These are phyloP conservation scores for Hemisphaericaspora nanyangensis DNA, from an alignment of 805 yeast genomes.

Conservation along the genomic window DNA sequence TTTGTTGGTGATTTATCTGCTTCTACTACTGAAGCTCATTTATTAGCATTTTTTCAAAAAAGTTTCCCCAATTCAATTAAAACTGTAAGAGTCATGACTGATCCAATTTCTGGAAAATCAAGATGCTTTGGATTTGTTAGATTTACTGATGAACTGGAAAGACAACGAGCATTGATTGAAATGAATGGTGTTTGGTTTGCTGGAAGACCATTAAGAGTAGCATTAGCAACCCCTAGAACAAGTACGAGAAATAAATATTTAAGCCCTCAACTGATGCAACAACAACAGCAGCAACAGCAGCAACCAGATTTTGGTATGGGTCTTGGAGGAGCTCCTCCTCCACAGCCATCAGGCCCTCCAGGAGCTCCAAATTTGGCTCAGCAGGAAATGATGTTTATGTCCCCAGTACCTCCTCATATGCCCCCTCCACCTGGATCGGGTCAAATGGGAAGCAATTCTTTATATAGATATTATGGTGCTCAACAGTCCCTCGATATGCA, in stretches of 20 bases:
- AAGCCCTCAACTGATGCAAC: not conserved
- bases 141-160: constrained; percentile 65
- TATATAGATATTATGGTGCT: not conserved
- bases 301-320: not conserved
- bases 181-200: constrained; percentile 82
- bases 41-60: constrained; percentile 66
- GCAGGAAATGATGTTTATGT: constrained; percentile 5
- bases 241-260: constrained; percentile 1
- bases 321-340: not conserved
- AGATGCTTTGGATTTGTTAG: constrained; percentile 81
- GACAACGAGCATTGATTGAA: constrained; percentile 62
- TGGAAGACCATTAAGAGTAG: constrained; percentile 73
- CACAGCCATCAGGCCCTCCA: constrained; percentile 1
- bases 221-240: constrained; percentile 71
- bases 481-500: not conserved
- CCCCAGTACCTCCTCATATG: constrained; percentile 9
- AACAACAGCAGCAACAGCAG: no score
- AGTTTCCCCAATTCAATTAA: constrained; percentile 60
- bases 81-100: constrained; percentile 83
- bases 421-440: constrained; percentile 11
- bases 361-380: not conserved
- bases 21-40: constrained; percentile 74
- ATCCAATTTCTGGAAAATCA: constrained; percentile 72
- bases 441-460: constrained; percentile 1
- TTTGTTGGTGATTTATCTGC: constrained; percentile 85